These are phyloP conservation scores for Cyanidioschyzon merolae DNA, from an alignment of 23 red algal genomes.

Conservation along the genomic window DNA sequence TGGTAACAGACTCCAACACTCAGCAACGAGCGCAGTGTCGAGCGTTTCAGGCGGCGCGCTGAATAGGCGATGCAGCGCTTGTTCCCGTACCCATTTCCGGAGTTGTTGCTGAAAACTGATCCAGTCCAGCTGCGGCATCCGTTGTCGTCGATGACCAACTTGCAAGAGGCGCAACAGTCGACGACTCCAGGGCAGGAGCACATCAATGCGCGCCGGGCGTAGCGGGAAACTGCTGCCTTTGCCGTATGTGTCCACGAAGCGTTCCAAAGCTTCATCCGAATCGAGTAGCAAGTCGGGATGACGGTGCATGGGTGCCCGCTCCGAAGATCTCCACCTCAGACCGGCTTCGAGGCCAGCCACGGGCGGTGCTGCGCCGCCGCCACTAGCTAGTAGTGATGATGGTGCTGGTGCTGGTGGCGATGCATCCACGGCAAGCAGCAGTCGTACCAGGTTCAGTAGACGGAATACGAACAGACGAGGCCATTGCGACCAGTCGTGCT, in stretches of 20 bases:
- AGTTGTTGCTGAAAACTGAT: background rate
- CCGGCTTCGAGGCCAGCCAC: background rate
- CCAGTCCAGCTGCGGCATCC: background rate
- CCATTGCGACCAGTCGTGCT: background rate
- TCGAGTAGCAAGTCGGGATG: background rate
- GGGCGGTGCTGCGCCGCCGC: background rate
- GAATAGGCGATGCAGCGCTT: background rate
- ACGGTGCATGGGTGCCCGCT: background rate
- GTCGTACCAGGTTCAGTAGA: background rate
- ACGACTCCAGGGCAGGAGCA: background rate
- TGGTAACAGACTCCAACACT: background rate
- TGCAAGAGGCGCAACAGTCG: background rate
- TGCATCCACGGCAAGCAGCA: background rate
- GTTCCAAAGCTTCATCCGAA: background rate
- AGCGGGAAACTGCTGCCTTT: background rate
- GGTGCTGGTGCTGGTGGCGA: too few species aligned
- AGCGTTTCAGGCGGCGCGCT: background rate
- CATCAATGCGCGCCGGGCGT: background rate
- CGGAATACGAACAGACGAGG: background rate
- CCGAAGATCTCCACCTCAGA: background rate
- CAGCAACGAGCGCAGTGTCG: background rate
- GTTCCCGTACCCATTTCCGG: background rate
- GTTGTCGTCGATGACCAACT: background rate
- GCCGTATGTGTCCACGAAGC: background rate
- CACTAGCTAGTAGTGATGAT: too few species aligned